phyloP scores from a whole-genome alignment of 768 basidiomycete species.

The Mrakia blollopis region DNA sequence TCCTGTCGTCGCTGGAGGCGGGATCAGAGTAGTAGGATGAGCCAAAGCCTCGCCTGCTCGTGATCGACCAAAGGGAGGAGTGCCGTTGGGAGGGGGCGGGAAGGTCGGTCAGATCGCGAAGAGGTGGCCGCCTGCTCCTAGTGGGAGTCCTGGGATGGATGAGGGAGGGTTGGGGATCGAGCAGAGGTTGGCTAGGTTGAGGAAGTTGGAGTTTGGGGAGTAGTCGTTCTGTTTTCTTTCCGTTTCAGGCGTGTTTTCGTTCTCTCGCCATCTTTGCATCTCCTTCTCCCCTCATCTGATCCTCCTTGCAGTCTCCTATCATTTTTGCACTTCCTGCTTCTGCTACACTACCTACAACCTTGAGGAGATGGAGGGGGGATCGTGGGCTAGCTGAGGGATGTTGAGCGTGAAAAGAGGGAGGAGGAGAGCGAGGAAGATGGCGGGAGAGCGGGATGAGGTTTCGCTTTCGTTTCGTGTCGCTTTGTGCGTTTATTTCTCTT shows the following conservation, averaged over 20 bases:
- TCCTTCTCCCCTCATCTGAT: background rate
- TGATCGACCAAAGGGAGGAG: background rate
- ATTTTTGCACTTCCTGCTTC: no score
- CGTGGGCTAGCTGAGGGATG: no score
- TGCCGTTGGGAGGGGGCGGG: no score
- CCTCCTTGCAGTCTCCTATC: background rate
- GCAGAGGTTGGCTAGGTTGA: constrained; percentile 20
- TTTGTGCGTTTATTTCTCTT: no score
- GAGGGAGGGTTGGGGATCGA: constrained; percentile 14
- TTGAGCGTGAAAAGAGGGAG: no score
- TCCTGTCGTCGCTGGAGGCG: background rate
- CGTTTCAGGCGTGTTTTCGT: background rate
- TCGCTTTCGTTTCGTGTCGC: no score
- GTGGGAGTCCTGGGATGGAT: background rate
- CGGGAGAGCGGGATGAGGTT: no score
- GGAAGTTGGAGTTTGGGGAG: background rate
- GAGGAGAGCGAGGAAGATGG: no score
- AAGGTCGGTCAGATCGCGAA: background rate
- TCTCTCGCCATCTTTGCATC: background rate
- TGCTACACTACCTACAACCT: background rate
- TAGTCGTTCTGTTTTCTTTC: background rate
- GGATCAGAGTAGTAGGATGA: no score
- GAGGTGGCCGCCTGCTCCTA: background rate
- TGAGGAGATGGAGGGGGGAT: no score
- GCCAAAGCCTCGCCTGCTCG: background rate